Evolutionary conservation across 2,329 filamentous ascomycete genomes (phyloP).

Genomic region (Calonectria ilicicola): DNA sequence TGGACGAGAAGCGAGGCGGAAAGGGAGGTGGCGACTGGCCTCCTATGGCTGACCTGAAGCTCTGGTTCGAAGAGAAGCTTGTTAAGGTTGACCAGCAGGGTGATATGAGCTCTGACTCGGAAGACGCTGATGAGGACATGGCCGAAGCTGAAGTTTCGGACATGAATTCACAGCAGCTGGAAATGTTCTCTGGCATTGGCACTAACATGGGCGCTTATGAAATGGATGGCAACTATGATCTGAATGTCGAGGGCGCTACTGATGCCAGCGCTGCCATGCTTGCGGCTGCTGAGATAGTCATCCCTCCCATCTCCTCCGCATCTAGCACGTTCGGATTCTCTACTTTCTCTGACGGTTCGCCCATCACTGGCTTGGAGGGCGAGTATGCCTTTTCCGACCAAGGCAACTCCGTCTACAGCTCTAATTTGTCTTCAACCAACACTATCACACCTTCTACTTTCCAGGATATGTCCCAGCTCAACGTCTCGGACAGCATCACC

Average conservation of each 20-base stretch:
- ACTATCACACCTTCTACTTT: constrained; percentile 43
- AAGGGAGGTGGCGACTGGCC: constrained; percentile 49
- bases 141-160: constrained; percentile 35
- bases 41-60: constrained; percentile 50
- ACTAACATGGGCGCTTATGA: constrained; percentile 37
- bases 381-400: constrained; percentile 44
- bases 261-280: constrained; percentile 34
- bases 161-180: constrained; percentile 26
- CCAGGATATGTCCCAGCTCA: constrained; percentile 41
- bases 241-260: constrained; percentile 33
- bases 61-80: constrained; percentile 69
- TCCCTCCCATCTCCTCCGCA: constrained; percentile 41
- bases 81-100: constrained; percentile 57
- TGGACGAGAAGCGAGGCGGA: constrained; percentile 64
- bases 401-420: constrained; percentile 38
- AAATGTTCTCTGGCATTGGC: constrained; percentile 41
- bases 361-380: constrained; percentile 33
- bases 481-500: constrained; percentile 35
- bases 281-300: constrained; percentile 32
- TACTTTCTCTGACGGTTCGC: constrained; percentile 36
- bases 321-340: constrained; percentile 39
- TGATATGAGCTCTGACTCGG: constrained; percentile 47
- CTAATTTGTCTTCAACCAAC: constrained; percentile 43
- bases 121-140: constrained; percentile 46
- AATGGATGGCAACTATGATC: constrained; percentile 37